Percentiles rank a stretch among this genome's conserved stretches.
Evolutionary conservation across 2,329 filamentous ascomycete species (phyloP).

Genomic region (Colletotrichum tropicale): DNA sequence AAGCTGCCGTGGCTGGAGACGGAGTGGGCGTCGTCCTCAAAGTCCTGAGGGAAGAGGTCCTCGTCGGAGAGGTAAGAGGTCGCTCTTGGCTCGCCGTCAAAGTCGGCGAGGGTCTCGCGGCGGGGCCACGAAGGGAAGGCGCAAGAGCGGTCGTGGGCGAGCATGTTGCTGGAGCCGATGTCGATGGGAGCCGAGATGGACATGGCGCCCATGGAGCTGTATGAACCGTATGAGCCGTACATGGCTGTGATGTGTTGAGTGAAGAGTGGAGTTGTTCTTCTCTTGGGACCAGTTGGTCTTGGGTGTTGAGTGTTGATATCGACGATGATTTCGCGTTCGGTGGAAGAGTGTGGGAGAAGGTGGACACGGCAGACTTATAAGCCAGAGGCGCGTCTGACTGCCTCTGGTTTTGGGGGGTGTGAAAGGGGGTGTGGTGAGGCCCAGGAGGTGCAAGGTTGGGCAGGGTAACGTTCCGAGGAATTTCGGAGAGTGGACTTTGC

Average conservation of each 20-base stretch:
- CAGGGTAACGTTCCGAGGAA: conserved; percentile 19
- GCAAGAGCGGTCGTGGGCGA: conserved; percentile 48
- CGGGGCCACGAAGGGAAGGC: conserved; percentile 66
- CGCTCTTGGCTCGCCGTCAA: conserved; percentile 44
- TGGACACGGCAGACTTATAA: conserved; percentile 21
- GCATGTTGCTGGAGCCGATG: conserved; percentile 45
- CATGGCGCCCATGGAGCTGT: conserved; percentile 51
- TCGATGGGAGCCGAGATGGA: conserved; percentile 47
- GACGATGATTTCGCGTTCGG: conserved; percentile 3
- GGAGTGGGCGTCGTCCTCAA: conserved; percentile 55
- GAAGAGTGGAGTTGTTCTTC: conserved; percentile 28
- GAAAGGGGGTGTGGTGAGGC: background rate
- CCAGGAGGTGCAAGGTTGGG: conserved; percentile 4
- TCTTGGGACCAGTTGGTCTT: background rate
- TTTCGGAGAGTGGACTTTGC: conserved; percentile 14
- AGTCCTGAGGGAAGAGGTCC: conserved; percentile 61
- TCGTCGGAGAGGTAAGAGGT: conserved; percentile 67
- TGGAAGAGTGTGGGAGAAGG: background rate
- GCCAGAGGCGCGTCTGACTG: conserved; percentile 15
- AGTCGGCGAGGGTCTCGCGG: conserved; percentile 53
- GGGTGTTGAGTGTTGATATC: background rate
- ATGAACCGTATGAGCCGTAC: conserved; percentile 56
- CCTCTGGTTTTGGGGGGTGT: conserved; percentile 6
- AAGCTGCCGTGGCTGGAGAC: conserved; percentile 48
- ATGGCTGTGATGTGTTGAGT: conserved; percentile 36